Base-by-base conservation (phyloP, 2,329 filamentous ascomycete genomes). In the Fusarium bulbicola region DNA sequence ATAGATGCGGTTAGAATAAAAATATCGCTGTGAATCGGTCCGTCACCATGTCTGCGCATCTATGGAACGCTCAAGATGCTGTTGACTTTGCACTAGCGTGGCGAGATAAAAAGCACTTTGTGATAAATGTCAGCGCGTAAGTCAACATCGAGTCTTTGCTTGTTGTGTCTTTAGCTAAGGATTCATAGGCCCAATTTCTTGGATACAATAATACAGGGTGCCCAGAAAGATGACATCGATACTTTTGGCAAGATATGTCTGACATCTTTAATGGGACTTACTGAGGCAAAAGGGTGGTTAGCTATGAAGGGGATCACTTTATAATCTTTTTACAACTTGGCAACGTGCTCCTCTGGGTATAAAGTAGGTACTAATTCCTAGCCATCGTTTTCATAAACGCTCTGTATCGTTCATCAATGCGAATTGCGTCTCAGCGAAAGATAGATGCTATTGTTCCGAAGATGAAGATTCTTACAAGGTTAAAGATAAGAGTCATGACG, bases 21-120 rank as follows among this genome's bases (percentile, higher is more conserved):
- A 26, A 21, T 7, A n/a, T 50, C 2, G 56, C 34, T 10, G 26
- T 34, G 3, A 63, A 47, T 45, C 37, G 45, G 4, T 64, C 61
- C 2, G 58, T 64, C 21, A 63, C 58, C 5, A 64, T 64, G 58
- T 64, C 61, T 8, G 39, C 61, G 1, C 61, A 63, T 26, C 2
- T 64, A 5, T 64, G 61, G 61, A 50, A 64, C 24, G 57, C 61
- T 4, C 59, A 53, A n/a, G 61, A 64, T 34, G 32, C 45, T 7
- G 34, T 64, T 4, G 61, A 64, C 2, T 64, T 64, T 36, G 43
- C 58, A 10, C 9, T 64, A 18, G 58, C 39, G 8, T 63, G 57
- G 61, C n/a, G 32, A 7, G 20, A 45, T 7, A 42, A 45, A 3
- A 32, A 14, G 1, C 46, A 45, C 13, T 52, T 52, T 13, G 21